A percentile compares a stretch with the other conserved stretches of the same genome.
phyloP scores from a whole-genome alignment of 805 yeast genomes.

The Candida pini region DNA sequence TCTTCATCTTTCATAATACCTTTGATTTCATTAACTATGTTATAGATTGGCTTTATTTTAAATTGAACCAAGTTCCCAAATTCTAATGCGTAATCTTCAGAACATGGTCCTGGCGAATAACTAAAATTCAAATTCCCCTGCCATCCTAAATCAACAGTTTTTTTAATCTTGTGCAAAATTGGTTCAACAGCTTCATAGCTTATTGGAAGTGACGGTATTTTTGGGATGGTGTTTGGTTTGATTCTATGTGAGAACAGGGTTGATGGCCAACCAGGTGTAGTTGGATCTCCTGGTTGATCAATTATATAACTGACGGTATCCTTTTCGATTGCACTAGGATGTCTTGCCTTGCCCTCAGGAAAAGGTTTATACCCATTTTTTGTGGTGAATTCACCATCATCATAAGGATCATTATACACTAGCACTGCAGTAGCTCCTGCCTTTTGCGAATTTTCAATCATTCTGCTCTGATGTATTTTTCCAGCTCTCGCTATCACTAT shows the following conservation, averaged over 20 bases:
- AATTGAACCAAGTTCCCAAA: constrained; percentile 39
- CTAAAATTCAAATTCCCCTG: constrained; percentile 37
- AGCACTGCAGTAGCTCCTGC: constrained; percentile 60
- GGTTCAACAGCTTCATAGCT: constrained; percentile 39
- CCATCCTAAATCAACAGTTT: constrained; percentile 34
- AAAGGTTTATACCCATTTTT: constrained; percentile 51
- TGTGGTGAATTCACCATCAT: constrained; percentile 51
- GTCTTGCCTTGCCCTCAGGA: constrained; percentile 65
- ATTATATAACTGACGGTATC: constrained; percentile 55
- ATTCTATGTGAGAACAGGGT: constrained; percentile 34
- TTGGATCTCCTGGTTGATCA: constrained; percentile 70
- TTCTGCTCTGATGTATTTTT: constrained; percentile 44
- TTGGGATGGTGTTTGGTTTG: constrained; percentile 40
- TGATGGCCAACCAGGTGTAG: constrained; percentile 69
- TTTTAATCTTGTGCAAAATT: constrained; percentile 32
- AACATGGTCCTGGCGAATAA: constrained; percentile 45
- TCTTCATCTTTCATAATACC: constrained; percentile 50
- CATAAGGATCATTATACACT: constrained; percentile 52
- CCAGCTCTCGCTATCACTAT: constrained; percentile 57
- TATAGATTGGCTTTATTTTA: constrained; percentile 38
- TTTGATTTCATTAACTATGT: constrained; percentile 49
- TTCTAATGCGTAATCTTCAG: constrained; percentile 23
- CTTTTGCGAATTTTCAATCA: constrained; percentile 55
- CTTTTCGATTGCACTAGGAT: constrained; percentile 54
- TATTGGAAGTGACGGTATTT: constrained; percentile 50